Base-by-base conservation (phyloP, 768 basidiomycete genomes). In the Termitomyces bulborhizus region DNA sequence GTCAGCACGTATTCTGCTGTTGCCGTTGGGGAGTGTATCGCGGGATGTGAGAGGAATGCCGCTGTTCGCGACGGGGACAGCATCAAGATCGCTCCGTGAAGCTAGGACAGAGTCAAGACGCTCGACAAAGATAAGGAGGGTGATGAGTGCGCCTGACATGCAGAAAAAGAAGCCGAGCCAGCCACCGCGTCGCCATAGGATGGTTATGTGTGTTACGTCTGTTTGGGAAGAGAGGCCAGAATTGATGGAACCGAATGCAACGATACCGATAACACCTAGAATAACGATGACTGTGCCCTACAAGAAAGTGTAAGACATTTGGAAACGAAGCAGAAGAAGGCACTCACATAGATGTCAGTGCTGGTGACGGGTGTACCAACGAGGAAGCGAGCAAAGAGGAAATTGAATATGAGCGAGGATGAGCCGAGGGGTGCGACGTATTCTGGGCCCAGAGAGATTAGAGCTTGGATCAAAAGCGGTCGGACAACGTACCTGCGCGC, bases 341-440 rank as follows among this genome's bases (percentile, higher is more conserved):
- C 42, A 68, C 84, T 57, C 62, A 88, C 90, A 65, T 89, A 86
- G 36, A 94, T 89, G 66, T 95, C 93, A 36, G 81, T 87, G 54
- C 73, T 81, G 42, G 89, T 92, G 39, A 95, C 89, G 1, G 91
- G 89, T 5, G 88, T 90, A 37, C 90, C 90, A 6, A 92, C 86
- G 56, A 93, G 79, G 65, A 93, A 88, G 62, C 88, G 83, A 37
- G 96, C 96, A 68, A 97, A 96, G 37, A 97, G 76, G 67, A 97
- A 95, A 69, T 98, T 98, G 76, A 98, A 98, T 54, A 98, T 84
- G 58, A 98, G 83, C 12, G 93, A 90, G 11, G 93, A 89, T 0
- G 92, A 93, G 13, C 96, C 95, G 4, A 98, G 80, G 2, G 95
- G 95, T 1, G 96, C 96, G 54, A 98, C 95, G 68, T 97, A 98